Evolutionary conservation across 2,329 filamentous ascomycete genomes (phyloP).

Genomic region (Teratosphaeria viscida): DNA sequence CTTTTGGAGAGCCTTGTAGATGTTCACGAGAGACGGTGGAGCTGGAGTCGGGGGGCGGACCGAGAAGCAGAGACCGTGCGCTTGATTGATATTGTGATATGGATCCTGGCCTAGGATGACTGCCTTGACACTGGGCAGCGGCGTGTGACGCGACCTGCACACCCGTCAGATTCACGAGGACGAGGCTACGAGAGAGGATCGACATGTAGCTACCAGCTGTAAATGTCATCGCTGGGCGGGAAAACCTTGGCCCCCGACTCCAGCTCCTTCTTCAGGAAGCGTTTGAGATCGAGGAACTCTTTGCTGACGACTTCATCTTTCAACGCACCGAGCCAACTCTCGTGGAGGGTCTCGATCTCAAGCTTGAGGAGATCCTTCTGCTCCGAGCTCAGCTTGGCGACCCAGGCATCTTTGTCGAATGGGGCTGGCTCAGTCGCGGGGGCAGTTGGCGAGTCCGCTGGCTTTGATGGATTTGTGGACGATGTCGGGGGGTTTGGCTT

Average conservation of each 20-base stretch:
- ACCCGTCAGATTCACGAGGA: not conserved
- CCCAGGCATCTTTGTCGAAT: conserved; percentile 87
- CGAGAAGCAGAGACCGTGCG: conserved; percentile 91
- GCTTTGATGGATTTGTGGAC: conserved; percentile 19
- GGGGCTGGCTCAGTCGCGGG: conserved; percentile 33
- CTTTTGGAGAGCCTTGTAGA: conserved; percentile 77
- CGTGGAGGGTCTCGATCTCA: conserved; percentile 85
- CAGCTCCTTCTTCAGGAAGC: conserved; percentile 71
- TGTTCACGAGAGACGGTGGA: conserved; percentile 84
- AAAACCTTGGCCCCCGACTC: conserved; percentile 68
- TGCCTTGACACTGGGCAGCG: conserved; percentile 76
- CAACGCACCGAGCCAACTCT: conserved; percentile 80
- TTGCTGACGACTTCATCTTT: conserved; percentile 73
- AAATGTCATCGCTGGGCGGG: conserved; percentile 78
- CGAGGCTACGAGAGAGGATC: conserved; percentile 29
- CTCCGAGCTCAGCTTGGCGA: conserved; percentile 66
- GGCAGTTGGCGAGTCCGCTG: conserved; percentile 20
- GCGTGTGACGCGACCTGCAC: conserved; percentile 80
- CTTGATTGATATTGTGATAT: conserved; percentile 92
- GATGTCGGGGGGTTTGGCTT: conserved; percentile 35
- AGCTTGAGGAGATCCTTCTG: conserved; percentile 73
- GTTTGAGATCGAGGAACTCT: conserved; percentile 80
- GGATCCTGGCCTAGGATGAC: conserved; percentile 95
- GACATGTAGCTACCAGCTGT: conserved; percentile 57
- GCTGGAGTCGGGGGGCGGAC: conserved; percentile 80